Evolutionary conservation across 495 filamentous ascomycete genomes (phyloP).

Genomic region (Saxophila tyrrhenica): DNA sequence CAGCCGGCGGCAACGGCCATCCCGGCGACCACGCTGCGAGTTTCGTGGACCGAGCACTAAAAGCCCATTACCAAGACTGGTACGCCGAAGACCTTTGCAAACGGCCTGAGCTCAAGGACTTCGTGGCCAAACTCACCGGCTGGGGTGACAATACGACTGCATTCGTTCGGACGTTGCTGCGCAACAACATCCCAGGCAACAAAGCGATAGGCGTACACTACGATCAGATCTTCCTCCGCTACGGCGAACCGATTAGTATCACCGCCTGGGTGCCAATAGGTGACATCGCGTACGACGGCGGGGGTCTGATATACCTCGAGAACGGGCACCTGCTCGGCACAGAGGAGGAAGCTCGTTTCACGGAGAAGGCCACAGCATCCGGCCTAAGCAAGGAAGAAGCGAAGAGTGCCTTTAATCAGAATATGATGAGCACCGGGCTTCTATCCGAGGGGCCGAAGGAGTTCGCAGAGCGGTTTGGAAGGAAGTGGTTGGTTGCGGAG

Average conservation of each 20-base stretch:
- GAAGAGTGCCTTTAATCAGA: conserved; percentile 19
- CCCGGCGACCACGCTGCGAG: too few species aligned
- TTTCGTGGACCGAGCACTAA: too few species aligned
- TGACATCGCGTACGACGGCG: conserved; percentile 16
- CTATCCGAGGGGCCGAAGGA: conserved; percentile 17
- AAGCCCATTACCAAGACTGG: too few species aligned
- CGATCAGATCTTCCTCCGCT: conserved; percentile 22
- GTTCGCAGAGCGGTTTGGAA: conserved; percentile 4
- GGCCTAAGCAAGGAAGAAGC: conserved; percentile 15
- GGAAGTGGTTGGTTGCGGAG: conserved; percentile 43
- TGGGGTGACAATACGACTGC: too few species aligned
- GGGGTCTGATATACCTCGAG: conserved; percentile 22
- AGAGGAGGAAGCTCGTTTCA: conserved; percentile 20
- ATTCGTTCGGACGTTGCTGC: too few species aligned
- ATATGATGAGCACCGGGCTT: conserved; percentile 20
- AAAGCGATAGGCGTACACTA: conserved; percentile 21
- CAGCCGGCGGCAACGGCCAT: too few species aligned
- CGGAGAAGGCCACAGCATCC: conserved; percentile 7
- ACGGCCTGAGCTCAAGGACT: too few species aligned
- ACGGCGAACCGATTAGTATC: conserved; percentile 17
- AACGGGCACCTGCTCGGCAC: conserved; percentile 13
- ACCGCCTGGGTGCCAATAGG: conserved; percentile 26
- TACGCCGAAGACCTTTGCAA: too few species aligned
- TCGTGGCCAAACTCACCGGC: too few species aligned
- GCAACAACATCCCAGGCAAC: conserved; percentile 22